Evolutionary conservation across 805 yeast species (phyloP), one percentile per base, ranked within the genome.

Genomic region (Nakazawaea wyomingensis): DNA sequence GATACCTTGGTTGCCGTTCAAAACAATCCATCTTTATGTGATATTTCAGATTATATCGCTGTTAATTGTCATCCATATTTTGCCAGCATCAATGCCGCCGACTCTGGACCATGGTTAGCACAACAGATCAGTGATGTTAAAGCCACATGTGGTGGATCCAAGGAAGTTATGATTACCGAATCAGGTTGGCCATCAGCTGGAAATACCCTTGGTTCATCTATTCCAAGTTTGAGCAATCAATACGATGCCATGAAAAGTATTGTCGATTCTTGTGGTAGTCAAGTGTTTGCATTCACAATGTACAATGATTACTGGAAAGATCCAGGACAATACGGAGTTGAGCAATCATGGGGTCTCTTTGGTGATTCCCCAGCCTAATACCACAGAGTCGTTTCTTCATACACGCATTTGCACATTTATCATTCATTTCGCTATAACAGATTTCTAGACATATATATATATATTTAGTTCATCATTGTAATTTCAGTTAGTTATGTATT

Each of bases 151-250:
- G 76, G 77, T 44, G 63, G 64, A 47, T 48, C 53, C 26, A 78
- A 79, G 59, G 50, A 56, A 16, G 74, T 78, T 31, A 60, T 79
- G 48, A 68, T 80, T 49, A 68, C 79, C 44, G 87, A 80, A 63
- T 72, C 83, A 39, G 87, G 87, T 33, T 80, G 87, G 87, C 87
- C 86, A 53, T 71, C 82, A 13, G 54, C 68, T 52, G 86, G 87
- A 55, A 59, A 66, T 49, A 53, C 71, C 45, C 73, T 67, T 52
- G 81, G 80, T 45, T 48, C 50, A 37, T 78, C 80, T 50, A 78
- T 78, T 28, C 85, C 85, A 36, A 74, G 80, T 18, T 50, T 50
- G 26, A 59, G 52, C 4, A 75, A 80, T 65, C 85, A 80, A 59
- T 56, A 63, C 19, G 50, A 65, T 9, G 82, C 84, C 10, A 54